These are phyloP conservation scores for Fusarium sp. DNA, from an alignment of 2,329 filamentous ascomycete species.

Conservation along the genomic window DNA sequence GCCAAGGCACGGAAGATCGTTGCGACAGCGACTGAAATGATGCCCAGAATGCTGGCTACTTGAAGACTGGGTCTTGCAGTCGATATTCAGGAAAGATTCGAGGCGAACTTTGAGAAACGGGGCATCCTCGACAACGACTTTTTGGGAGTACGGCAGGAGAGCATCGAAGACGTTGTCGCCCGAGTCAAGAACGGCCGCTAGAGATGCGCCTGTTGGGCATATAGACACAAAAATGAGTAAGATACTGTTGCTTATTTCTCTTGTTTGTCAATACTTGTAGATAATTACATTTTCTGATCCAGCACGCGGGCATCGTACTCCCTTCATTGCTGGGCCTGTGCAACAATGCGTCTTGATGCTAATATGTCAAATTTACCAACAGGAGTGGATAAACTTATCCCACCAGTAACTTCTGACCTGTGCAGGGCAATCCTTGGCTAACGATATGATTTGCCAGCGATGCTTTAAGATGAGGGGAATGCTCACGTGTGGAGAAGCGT, in stretches of 20 bases:
- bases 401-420: not conserved
- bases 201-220: not conserved
- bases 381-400: not conserved
- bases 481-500: conserved; percentile 2
- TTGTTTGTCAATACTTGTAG: accelerated
- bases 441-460: not conserved
- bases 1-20: not conserved
- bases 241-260: not conserved
- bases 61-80: not conserved
- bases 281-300: accelerated
- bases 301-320: accelerated
- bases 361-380: not conserved
- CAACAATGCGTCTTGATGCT: not conserved
- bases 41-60: not conserved
- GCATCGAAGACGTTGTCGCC: not conserved
- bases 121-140: not conserved
- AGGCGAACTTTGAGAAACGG: not conserved
- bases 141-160: not conserved
- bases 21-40: not conserved
- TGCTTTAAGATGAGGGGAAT: not conserved
- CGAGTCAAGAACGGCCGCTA: not conserved
- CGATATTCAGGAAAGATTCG: not conserved
- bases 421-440: not conserved
- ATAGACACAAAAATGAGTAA: accelerated
- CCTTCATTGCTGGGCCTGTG: not conserved